phyloP scores from a whole-genome alignment of 352 stramenopile genomes.

The Thalassiosira sp. region DNA sequence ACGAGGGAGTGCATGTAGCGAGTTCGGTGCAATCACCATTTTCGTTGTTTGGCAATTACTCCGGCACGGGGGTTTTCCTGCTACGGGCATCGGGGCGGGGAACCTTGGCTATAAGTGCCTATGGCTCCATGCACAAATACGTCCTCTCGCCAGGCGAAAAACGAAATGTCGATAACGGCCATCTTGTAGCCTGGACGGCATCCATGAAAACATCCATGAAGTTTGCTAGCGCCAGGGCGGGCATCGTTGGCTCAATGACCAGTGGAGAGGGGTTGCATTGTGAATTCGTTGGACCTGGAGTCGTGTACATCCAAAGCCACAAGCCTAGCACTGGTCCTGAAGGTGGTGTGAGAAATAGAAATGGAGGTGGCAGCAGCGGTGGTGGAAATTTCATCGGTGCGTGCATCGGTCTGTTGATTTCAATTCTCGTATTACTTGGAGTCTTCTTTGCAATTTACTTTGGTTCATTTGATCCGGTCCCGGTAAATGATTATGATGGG shows the following conservation, averaged over 20 bases:
- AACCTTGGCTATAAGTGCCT: slow-evolving; percentile 19
- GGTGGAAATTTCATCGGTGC: background rate
- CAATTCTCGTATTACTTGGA: slow-evolving; percentile 7
- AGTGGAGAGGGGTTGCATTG: slow-evolving; percentile 36
- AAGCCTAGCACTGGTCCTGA: slow-evolving; percentile 7
- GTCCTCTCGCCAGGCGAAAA: slow-evolving; percentile 13
- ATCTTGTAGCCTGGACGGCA: slow-evolving; percentile 34
- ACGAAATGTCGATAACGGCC: slow-evolving; percentile 30
- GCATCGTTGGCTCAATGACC: slow-evolving; percentile 20
- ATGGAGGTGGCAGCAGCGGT: slow-evolving; percentile 1
- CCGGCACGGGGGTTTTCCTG: slow-evolving; percentile 26
- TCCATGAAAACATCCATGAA: slow-evolving; percentile 27
- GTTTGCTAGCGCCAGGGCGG: slow-evolving; percentile 10
- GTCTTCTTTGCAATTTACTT: slow-evolving; percentile 11
- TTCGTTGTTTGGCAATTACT: slow-evolving; percentile 15
- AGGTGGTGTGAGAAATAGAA: slow-evolving; percentile 2
- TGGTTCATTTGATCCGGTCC: background rate
- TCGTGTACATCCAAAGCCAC: slow-evolving; percentile 32
- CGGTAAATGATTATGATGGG: background rate
- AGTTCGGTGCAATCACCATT: slow-evolving; percentile 9
- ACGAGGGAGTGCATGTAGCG: slow-evolving; percentile 1
- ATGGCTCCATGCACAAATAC: slow-evolving; percentile 34
- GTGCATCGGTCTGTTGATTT: background rate
- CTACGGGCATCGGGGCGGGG: slow-evolving; percentile 13
- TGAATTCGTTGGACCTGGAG: slow-evolving; percentile 23